Percentiles rank a stretch among this genome's conserved stretches.
Evolutionary conservation across 306 rosid genomes (phyloP).

Genomic region (Casuarina cunninghamiana): DNA sequence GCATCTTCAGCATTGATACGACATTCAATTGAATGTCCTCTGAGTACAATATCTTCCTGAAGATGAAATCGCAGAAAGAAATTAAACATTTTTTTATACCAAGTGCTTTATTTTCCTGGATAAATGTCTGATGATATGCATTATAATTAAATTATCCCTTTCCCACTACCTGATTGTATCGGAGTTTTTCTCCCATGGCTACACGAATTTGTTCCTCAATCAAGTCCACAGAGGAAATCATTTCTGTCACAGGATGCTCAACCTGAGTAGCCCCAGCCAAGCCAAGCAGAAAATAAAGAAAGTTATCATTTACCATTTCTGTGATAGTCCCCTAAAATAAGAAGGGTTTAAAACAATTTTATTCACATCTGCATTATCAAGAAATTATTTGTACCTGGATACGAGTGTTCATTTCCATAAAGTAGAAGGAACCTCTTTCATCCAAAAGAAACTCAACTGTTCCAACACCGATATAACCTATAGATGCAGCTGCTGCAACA

Average conservation of each 20-base stretch:
- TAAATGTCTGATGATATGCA: conserved; percentile 1
- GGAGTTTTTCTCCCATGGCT: conserved; percentile 90
- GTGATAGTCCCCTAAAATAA: not conserved
- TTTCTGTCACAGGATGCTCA: conserved; percentile 99
- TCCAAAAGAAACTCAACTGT: conserved; percentile 96
- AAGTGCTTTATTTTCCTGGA: not conserved
- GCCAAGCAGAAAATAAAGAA: not conserved
- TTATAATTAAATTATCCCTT: conserved; percentile 25
- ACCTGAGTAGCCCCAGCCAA: conserved; percentile 47
- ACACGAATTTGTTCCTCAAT: conserved; percentile 95
- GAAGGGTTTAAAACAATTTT: not conserved
- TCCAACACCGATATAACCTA: conserved; percentile 96
- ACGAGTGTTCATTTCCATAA: conserved; percentile 99
- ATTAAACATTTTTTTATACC: conserved; percentile 14
- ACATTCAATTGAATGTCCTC: conserved; percentile 97
- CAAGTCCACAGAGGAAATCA: conserved; percentile 94
- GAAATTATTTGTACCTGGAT: conserved; percentile 67
- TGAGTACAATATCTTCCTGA: conserved; percentile 91
- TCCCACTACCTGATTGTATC: conserved; percentile 63
- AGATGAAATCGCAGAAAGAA: conserved; percentile 27
- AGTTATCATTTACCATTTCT: not conserved
- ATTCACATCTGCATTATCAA: conserved; percentile 1
- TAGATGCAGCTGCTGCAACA: conserved; percentile 96
- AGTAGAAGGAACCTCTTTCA: conserved; percentile 98
- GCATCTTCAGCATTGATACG: conserved; percentile 99